Base-by-base conservation (phyloP, 2,329 filamentous ascomycete genomes). In the Apiospora arundinis region DNA sequence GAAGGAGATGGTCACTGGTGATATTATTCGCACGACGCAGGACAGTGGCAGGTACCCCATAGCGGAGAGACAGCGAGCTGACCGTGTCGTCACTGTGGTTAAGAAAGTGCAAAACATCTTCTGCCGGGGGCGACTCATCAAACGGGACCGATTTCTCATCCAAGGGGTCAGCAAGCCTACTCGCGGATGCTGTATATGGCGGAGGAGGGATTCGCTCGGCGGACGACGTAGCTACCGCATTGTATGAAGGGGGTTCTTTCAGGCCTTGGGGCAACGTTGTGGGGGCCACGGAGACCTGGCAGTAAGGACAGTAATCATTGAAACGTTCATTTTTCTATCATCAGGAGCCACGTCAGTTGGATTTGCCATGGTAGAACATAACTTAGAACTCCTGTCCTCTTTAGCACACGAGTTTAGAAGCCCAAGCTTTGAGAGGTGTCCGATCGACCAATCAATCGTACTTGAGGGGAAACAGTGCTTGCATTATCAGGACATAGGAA, bases 81-180 rank as follows among this genome's bases (percentile, higher is more conserved):
- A 95, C 83, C 12, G 87, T 91, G 78, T 96, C 93, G 73, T 87
- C 85, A n/a, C 84, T 82, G 71, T 92, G 91, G 76, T 93, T 85
- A 67, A 96, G 84, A 80, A 94, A 94, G 80, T 96, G 93, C 18
- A 95, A 83, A 2, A 90, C 90, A 80, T 95, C 92, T 71, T 89
- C 85, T n/a, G 85, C 83, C 4, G 80, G 77, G 11, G 82, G 79
- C 69, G 77, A 74, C 73, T 79, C 74, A 74, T 79, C 73, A 48
- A 70, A 52, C 28, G 73, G 71, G 63, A 63, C 70, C 37, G 73
- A 74, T 73, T 85, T 84, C 63, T 81, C 76, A 42, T 80, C 75
- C 18, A 71, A 63, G 8, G 68, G 72, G 9, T 68, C 60, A 68
- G 8, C 32, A 18, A 70, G 60, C 48, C 60, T 69, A 72, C 73